Evolutionary conservation across 2,329 filamentous ascomycete species (phyloP), one percentile per base, ranked within the genome.

Genomic region (Fusarium fracticaudum): DNA sequence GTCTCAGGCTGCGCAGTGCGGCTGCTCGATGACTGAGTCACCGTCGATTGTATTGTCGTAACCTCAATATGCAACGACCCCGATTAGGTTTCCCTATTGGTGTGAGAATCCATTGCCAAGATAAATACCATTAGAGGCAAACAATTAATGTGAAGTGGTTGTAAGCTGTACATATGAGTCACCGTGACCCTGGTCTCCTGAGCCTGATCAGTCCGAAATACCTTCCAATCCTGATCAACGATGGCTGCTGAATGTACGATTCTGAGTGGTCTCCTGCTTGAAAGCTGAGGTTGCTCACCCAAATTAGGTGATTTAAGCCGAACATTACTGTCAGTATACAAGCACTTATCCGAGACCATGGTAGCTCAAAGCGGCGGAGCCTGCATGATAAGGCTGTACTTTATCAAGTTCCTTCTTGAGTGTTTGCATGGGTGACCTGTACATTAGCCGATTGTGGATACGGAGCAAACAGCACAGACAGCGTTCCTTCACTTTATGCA

Each of bases 31-130:
- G 17, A 15, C 3, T n/a, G 20, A 40, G 20, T n/a, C 20, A 40
- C 8, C 9, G 8, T n/a, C 18, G 35, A 40, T 17, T 11, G 10
- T 13, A n/a, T 20, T 18, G 14, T 40, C 20, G 3, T 17, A 9
- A 4, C 14, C 11, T n/a, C 17, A 26, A 26, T 14, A 5, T 15
- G 31, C n/a, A 26, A 26, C n/a, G 6, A 8, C 8, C 31, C 12
- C 4, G n/a, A 11, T 11, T 11, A 20, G 8, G 9, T 20, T 18
- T n/a, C 5, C 5, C 2, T 0, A 5, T 3, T n/a, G 24, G 8
- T 20, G 22, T 17, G 10, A 2, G 9, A 11, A 17, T 11, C 3
- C 18, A 22, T 26, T 4, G 5, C 4, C 5, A 26, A 6, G 13
- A 12, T 9, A 2, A 9, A 26, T 5, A 5, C 8, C 14, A 38